Evolutionary conservation across 768 basidiomycete species (phyloP).

Genomic region (Boletus pseudopeckii): DNA sequence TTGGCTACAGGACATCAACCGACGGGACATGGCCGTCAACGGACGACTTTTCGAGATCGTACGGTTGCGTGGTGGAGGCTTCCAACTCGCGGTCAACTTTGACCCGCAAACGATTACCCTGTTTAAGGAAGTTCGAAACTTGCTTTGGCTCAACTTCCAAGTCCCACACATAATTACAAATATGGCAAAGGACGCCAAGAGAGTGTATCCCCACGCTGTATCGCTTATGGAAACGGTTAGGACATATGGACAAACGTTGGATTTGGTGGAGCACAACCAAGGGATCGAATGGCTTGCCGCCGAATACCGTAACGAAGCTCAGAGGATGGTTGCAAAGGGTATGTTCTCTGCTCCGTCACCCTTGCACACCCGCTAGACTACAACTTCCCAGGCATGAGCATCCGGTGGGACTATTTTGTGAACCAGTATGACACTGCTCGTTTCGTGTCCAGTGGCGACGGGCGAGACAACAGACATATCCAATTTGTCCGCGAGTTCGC

Average conservation of each 20-base stretch:
- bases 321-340: slow-evolving; percentile 92
- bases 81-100: slow-evolving; percentile 93
- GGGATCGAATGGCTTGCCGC: slow-evolving; percentile 94
- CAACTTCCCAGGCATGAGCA: slow-evolving; percentile 70
- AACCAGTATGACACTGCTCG: slow-evolving; percentile 87
- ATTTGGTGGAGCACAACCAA: slow-evolving; percentile 85
- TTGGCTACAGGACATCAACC: slow-evolving; percentile 93
- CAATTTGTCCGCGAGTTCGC: slow-evolving; percentile 96
- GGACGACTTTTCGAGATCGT: slow-evolving; percentile 94
- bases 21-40: slow-evolving; percentile 86
- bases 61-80: slow-evolving; percentile 65
- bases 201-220: slow-evolving; percentile 97
- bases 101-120: slow-evolving; percentile 97
- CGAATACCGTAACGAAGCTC: slow-evolving; percentile 89
- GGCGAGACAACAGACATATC: slow-evolving; percentile 81
- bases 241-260: slow-evolving; percentile 94
- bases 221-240: slow-evolving; percentile 98
- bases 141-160: slow-evolving; percentile 94
- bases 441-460: slow-evolving; percentile 71
- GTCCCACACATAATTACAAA: slow-evolving; percentile 94
- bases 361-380: neutral
- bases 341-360: slow-evolving; percentile 18
- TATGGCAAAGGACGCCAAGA: slow-evolving; percentile 97
- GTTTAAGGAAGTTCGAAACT: slow-evolving; percentile 96
- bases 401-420: slow-evolving; percentile 96